phyloP scores from a whole-genome alignment of 768 basidiomycete genomes.

The Hygrocybe coccinea region DNA sequence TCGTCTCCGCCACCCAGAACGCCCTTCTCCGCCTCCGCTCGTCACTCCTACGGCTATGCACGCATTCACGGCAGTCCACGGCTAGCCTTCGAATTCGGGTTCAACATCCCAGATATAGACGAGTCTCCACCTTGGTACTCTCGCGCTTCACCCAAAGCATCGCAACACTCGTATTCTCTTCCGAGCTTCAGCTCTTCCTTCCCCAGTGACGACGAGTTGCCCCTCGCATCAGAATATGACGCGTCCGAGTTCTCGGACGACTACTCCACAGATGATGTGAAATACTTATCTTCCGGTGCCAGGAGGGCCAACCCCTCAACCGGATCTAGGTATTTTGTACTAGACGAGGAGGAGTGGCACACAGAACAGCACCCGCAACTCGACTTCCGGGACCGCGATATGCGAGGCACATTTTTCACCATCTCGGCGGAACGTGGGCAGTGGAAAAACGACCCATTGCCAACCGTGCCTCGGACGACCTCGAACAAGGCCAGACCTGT shows the following conservation, averaged over 20 bases:
- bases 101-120: conserved; percentile 21
- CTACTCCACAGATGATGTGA: not conserved
- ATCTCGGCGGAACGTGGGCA: conserved; percentile 56
- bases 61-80: conserved; percentile 36
- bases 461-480: conserved; percentile 16
- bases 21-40: conserved; percentile 37
- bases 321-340: conserved; percentile 4
- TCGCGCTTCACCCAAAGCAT: conserved; percentile 13
- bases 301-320: conserved; percentile 19
- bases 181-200: conserved; percentile 29
- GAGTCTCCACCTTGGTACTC: conserved; percentile 26
- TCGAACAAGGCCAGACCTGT: not conserved
- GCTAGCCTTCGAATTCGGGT: conserved; percentile 21
- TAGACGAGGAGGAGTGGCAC: not conserved
- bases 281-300: conserved; percentile 7
- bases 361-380: not conserved
- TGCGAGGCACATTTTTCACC: conserved; percentile 48
- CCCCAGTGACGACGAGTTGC: conserved; percentile 22
- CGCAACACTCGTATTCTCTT: conserved; percentile 21
- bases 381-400: not conserved
- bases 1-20: conserved; percentile 37
- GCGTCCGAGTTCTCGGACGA: conserved; percentile 32
- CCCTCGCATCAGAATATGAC: conserved; percentile 32
- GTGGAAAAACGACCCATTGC: conserved; percentile 51
- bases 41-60: conserved; percentile 25